Percentiles rank a stretch among this genome's conserved stretches.
Evolutionary conservation across 2,329 filamentous ascomycete species (phyloP).

Genomic region (Tolypocladium ovalisporum): DNA sequence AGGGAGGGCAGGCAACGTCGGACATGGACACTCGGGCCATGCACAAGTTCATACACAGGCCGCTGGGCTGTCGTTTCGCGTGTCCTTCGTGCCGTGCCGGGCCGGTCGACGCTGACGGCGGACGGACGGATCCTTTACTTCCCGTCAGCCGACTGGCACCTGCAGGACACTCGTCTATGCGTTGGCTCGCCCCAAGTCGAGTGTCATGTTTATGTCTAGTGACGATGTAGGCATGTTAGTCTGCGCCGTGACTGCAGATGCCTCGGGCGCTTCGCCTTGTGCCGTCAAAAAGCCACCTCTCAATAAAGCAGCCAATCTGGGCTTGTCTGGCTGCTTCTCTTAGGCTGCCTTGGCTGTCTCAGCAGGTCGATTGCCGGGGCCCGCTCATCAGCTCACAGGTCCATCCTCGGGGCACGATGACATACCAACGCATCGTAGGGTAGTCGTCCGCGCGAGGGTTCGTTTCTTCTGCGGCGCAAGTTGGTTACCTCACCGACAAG

Average conservation of each 20-base stretch:
- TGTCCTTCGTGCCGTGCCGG: neutral
- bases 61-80: neutral
- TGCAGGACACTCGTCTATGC: neutral
- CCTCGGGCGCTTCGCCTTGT: no score
- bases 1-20: neutral
- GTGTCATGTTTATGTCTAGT: neutral
- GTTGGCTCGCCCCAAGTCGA: neutral
- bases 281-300: no score
- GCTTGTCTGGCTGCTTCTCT: neutral
- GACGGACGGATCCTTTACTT: neutral
- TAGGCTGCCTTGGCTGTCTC: neutral
- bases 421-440: no score
- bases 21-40: neutral
- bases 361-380: neutral
- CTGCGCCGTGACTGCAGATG: neutral
- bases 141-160: neutral
- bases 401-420: neutral
- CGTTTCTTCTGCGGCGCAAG: neutral
- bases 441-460: neutral
- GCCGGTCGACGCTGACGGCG: neutral
- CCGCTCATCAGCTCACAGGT: neutral
- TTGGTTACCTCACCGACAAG: neutral
- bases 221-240: neutral
- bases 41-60: neutral
- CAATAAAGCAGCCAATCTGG: neutral